Percentiles rank a stretch among this genome's conserved stretches.
phyloP scores from a whole-genome alignment of 768 basidiomycete genomes.

The Russula griseocarnosa region DNA sequence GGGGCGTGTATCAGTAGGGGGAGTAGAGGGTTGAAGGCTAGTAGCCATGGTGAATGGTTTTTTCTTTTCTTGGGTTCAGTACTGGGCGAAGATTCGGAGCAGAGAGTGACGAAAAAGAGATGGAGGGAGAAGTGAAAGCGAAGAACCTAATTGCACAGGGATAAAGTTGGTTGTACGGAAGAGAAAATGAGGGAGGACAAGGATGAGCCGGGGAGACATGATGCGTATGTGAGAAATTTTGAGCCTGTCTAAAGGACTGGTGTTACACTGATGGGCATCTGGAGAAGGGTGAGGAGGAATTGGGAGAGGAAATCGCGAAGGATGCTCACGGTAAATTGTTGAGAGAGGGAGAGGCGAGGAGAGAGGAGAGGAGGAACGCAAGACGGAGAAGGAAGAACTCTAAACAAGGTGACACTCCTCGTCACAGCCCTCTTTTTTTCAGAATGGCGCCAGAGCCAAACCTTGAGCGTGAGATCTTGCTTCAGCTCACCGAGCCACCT shows the following conservation, averaged over 20 bases:
- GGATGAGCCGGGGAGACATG: conserved; percentile 28
- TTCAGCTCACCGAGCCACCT: no score
- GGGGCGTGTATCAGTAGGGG: no score
- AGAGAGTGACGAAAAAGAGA: no score
- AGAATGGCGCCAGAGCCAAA: no score
- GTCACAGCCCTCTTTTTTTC: no score
- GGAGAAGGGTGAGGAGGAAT: conserved; percentile 10
- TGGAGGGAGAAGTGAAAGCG: conserved; percentile 41
- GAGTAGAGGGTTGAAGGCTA: no score
- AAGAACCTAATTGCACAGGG: conserved; percentile 61
- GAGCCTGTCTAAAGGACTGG: conserved; percentile 74
- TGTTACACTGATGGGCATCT: conserved; percentile 66
- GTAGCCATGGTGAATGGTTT: no score
- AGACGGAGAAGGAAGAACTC: conserved; percentile 7
- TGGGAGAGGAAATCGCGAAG: conserved; percentile 12
- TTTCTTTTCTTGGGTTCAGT: no score
- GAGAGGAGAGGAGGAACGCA: conserved; percentile 19
- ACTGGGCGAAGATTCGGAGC: no score
- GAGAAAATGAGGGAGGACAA: conserved; percentile 30
- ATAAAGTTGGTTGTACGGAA: conserved; percentile 43
- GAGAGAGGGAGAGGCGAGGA: conserved; percentile 18
- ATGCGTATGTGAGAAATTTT: conserved; percentile 59
- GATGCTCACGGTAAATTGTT: conserved; percentile 23
- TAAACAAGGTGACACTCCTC: no score
- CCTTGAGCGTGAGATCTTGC: no score